Percentiles rank a stretch among this genome's conserved stretches.
These are phyloP conservation scores for Phtheirospermum japonicum DNA, from an alignment of 257 asterid species.

Conservation along the genomic window DNA sequence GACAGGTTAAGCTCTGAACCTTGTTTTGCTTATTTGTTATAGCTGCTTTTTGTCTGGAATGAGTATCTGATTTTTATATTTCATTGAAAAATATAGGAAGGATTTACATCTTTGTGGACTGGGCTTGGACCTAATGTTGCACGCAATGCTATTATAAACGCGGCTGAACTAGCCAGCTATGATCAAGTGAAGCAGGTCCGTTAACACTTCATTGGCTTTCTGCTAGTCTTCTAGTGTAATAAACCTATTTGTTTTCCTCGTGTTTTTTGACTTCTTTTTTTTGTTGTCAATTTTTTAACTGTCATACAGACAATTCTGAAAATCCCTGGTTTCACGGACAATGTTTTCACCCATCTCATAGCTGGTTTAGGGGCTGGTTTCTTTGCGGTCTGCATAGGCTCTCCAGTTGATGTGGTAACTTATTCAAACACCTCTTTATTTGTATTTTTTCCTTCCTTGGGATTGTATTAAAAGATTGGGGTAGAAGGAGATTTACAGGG, in stretches of 20 bases:
- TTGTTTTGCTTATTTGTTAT: constrained; percentile 2
- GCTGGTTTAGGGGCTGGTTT: constrained; percentile 98
- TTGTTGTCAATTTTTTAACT: neutral
- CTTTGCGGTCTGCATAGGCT: constrained; percentile 95
- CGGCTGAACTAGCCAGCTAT: constrained; percentile 96
- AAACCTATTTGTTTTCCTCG: constrained; percentile 24
- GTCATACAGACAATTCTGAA: constrained; percentile 68
- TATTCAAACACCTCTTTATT: constrained; percentile 11
- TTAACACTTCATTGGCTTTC: constrained; percentile 10
- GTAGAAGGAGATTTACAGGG: constrained; percentile 1
- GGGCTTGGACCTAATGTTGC: constrained; percentile 94
- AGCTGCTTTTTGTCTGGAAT: neutral
- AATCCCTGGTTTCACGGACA: constrained; percentile 96
- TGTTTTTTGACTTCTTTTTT: constrained; percentile 20
- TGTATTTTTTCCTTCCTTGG: neutral
- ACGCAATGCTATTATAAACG: constrained; percentile 96
- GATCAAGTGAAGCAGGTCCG: constrained; percentile 96
- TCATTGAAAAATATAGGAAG: constrained; percentile 59
- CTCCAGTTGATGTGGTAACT: constrained; percentile 97
- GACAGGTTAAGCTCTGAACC: constrained; percentile 58
- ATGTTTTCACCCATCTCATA: constrained; percentile 78
- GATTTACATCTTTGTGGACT: constrained; percentile 80
- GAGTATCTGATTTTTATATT: constrained; percentile 20
- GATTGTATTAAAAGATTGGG: neutral
- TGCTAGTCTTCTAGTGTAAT: constrained; percentile 4